Evolutionary conservation across 1,284 basidiomycete genomes (phyloP).

Genomic region (Agaricales sp.): DNA sequence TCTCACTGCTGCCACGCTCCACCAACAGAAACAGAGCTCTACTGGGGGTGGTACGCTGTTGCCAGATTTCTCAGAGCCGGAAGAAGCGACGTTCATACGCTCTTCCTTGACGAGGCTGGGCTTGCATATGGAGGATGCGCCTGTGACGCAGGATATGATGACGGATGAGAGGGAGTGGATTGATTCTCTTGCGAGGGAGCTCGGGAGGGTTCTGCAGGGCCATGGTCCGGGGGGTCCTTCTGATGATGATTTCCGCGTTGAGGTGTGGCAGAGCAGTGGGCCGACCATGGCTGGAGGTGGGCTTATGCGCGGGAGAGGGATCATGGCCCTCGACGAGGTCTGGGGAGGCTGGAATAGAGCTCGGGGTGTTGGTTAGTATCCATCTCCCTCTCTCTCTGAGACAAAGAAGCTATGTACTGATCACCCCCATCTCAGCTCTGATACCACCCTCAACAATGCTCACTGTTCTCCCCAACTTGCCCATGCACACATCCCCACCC

Average conservation of each 20-base stretch:
- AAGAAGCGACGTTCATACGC: slow-evolving; percentile 80
- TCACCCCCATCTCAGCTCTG: slow-evolving; percentile 46
- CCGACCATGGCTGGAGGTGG: slow-evolving; percentile 21
- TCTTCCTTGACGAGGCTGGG: slow-evolving; percentile 86
- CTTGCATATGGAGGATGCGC: slow-evolving; percentile 62
- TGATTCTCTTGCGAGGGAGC: slow-evolving; percentile 76
- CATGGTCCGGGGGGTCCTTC: slow-evolving; percentile 9
- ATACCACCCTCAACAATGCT: slow-evolving; percentile 83
- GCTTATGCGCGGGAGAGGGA: slow-evolving; percentile 61
- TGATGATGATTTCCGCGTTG: too few species aligned
- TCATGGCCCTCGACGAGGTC: slow-evolving; percentile 87
- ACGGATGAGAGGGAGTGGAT: slow-evolving; percentile 75
- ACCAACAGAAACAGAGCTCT: slow-evolving; percentile 14
- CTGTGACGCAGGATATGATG: slow-evolving; percentile 89
- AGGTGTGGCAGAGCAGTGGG: not conserved
- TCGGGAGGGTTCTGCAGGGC: slow-evolving; percentile 66
- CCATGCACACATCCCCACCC: slow-evolving; percentile 55
- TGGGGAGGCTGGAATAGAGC: slow-evolving; percentile 98
- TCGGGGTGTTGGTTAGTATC: slow-evolving; percentile 77
- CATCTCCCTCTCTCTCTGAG: slow-evolving; percentile 5
- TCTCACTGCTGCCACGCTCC: slow-evolving; percentile 48
- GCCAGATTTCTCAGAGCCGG: slow-evolving; percentile 39
- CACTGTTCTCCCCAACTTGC: slow-evolving; percentile 61
- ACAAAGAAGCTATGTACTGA: slow-evolving; percentile 12
- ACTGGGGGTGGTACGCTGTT: slow-evolving; percentile 17